These are phyloP conservation scores for Xylariaceae sp. DNA, from an alignment of 2,329 filamentous ascomycete species.

Conservation along the genomic window DNA sequence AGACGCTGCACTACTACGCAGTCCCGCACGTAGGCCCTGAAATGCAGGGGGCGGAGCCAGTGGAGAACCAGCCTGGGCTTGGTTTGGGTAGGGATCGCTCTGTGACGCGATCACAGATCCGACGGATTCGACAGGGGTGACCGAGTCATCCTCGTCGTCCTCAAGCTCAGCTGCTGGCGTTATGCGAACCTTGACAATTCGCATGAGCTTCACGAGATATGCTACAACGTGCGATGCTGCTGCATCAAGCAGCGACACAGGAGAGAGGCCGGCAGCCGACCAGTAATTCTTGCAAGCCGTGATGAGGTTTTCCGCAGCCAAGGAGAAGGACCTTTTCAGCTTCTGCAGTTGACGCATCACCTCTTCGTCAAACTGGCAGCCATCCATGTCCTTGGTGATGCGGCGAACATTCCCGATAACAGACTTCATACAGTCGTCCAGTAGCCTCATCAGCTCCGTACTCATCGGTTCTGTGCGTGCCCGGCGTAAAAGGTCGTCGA, in stretches of 20 bases:
- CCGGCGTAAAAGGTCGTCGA: slow-evolving; percentile 80
- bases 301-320: slow-evolving; percentile 91
- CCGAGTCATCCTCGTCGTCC: slow-evolving; percentile 64
- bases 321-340: slow-evolving; percentile 78
- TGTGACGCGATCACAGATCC: slow-evolving; percentile 54
- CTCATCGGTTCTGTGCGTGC: slow-evolving; percentile 69
- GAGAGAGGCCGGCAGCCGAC: slow-evolving; percentile 74
- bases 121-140: slow-evolving; percentile 60
- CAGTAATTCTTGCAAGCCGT: slow-evolving; percentile 92
- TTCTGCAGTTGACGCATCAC: slow-evolving; percentile 57
- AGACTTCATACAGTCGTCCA: slow-evolving; percentile 78
- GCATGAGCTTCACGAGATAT: slow-evolving; percentile 79
- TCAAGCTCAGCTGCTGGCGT: slow-evolving; percentile 73
- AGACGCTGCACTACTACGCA: slow-evolving; percentile 59
- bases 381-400: slow-evolving; percentile 76
- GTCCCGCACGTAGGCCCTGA: slow-evolving; percentile 47
- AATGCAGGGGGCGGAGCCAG: slow-evolving; percentile 51
- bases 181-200: slow-evolving; percentile 73
- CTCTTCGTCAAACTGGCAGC: slow-evolving; percentile 48
- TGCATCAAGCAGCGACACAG: slow-evolving; percentile 88
- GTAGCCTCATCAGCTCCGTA: slow-evolving; percentile 71
- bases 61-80: slow-evolving; percentile 34
- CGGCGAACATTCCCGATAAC: slow-evolving; percentile 77
- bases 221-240: slow-evolving; percentile 86
- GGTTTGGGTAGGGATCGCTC: slow-evolving; percentile 30